Conservation (phyloP, 129 eudicot species). For the Lonicera japonica region DNA sequence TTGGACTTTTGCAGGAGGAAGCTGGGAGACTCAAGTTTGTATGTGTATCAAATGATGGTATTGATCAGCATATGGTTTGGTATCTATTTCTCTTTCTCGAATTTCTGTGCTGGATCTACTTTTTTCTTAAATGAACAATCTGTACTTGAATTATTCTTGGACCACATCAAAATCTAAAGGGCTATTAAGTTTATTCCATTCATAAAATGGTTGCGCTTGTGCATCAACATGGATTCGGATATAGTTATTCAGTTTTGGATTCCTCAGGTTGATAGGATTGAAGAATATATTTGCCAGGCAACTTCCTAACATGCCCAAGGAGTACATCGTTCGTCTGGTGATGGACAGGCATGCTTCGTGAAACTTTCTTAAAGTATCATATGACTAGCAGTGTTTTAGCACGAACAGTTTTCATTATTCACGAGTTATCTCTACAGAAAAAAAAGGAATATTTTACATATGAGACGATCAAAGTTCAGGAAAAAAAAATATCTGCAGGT, state of each 20-base stretch:
- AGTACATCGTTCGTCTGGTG: constrained; percentile 96
- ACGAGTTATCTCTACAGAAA: background rate
- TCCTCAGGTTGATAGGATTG: constrained; percentile 87
- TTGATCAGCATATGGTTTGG: constrained; percentile 93
- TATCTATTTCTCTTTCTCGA: constrained; percentile 32
- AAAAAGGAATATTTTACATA: background rate
- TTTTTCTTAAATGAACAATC: constrained; percentile 3
- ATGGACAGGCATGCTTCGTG: constrained; percentile 71
- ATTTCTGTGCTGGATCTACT: background rate
- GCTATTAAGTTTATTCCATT: background rate
- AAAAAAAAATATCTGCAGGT: no score
- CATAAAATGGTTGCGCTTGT: background rate
- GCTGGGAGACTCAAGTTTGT: constrained; percentile 71
- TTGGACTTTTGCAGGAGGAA: constrained; percentile 60
- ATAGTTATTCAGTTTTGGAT: background rate
- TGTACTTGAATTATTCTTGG: background rate
- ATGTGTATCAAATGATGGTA: constrained; percentile 76
- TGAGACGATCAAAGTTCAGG: no score
- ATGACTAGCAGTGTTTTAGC: background rate
- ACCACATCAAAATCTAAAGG: background rate
- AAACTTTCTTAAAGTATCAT: background rate
- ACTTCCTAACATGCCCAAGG: constrained; percentile 99
- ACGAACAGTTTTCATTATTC: background rate
- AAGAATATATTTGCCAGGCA: constrained; percentile 92
- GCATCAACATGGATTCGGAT: background rate